phyloP scores from a whole-genome alignment of 495 filamentous ascomycete species.

The Staphylotrichum longicolle region DNA sequence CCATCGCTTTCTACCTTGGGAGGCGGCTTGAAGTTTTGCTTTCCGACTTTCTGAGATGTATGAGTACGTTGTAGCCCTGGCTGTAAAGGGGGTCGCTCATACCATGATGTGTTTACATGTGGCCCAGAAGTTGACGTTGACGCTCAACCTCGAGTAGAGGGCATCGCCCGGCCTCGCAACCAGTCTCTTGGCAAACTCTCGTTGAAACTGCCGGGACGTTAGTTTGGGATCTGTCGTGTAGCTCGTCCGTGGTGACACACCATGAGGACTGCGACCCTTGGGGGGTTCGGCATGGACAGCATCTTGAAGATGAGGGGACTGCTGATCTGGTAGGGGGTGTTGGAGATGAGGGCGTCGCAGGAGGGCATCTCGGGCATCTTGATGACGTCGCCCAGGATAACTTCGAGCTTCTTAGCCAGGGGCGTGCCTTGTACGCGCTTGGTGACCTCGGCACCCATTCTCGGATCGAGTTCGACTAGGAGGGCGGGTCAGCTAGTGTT shows the following conservation, averaged over 20 bases:
- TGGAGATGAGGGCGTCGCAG: slow-evolving; percentile 89
- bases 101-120: slow-evolving; percentile 76
- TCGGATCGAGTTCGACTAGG: slow-evolving; percentile 82
- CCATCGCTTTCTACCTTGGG: slow-evolving; percentile 83
- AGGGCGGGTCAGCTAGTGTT: slow-evolving; percentile 1
- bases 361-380: slow-evolving; percentile 75
- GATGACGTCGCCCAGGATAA: slow-evolving; percentile 89
- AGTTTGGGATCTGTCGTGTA: slow-evolving; percentile 3
- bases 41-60: slow-evolving; percentile 66
- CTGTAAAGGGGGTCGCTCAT: not conserved
- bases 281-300: slow-evolving; percentile 66
- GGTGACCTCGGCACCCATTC: slow-evolving; percentile 95
- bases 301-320: slow-evolving; percentile 91
- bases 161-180: slow-evolving; percentile 54
- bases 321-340: slow-evolving; percentile 93
- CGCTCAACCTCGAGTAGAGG: slow-evolving; percentile 80
- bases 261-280: slow-evolving; percentile 82
- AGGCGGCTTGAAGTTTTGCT: slow-evolving; percentile 93
- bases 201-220: slow-evolving; percentile 29
- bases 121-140: slow-evolving; percentile 95
- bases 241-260: slow-evolving; percentile 43
- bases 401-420: slow-evolving; percentile 72
- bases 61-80: slow-evolving; percentile 2
- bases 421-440: slow-evolving; percentile 89
- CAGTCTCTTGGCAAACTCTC: slow-evolving; percentile 38